Conservation (phyloP, 306 rosid genomes). For the Sicyos edulis region DNA sequence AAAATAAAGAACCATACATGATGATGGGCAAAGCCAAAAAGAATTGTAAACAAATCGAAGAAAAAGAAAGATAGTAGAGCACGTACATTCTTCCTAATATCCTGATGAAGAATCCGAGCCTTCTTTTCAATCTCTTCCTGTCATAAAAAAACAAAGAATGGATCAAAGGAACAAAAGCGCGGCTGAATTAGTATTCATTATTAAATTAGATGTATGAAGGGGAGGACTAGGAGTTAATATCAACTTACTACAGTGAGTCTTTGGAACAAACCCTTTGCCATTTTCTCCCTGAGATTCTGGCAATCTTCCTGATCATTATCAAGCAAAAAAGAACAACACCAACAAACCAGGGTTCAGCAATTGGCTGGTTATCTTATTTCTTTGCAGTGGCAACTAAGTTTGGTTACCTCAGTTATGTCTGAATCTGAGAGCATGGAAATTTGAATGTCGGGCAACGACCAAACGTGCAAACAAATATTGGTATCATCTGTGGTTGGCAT, state of each 20-base stretch:
- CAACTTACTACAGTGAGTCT: conserved; percentile 58
- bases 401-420: conserved; percentile 59
- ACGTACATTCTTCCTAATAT: conserved; percentile 59
- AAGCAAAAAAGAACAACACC: conserved; percentile 14
- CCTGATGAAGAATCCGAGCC: conserved; percentile 49
- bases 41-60: not conserved
- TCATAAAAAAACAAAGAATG: not conserved
- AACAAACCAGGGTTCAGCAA: conserved; percentile 7
- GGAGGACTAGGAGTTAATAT: not conserved
- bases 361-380: not conserved
- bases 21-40: not conserved
- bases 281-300: conserved; percentile 44
- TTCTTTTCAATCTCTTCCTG: conserved; percentile 67
- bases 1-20: too few species aligned
- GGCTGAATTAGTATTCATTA: not conserved
- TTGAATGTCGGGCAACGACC: conserved; percentile 31
- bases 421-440: conserved; percentile 52
- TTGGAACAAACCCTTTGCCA: conserved; percentile 32
- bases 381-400: not conserved
- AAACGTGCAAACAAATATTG: conserved; percentile 44
- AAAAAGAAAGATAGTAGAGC: not conserved
- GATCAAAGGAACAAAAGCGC: not conserved
- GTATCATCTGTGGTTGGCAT: conserved; percentile 10
- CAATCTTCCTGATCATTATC: conserved; percentile 55
- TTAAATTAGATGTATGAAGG: not conserved